phyloP scores from a whole-genome alignment of 2,329 filamentous ascomycete species.

The Ophiosphaerella korrae region DNA sequence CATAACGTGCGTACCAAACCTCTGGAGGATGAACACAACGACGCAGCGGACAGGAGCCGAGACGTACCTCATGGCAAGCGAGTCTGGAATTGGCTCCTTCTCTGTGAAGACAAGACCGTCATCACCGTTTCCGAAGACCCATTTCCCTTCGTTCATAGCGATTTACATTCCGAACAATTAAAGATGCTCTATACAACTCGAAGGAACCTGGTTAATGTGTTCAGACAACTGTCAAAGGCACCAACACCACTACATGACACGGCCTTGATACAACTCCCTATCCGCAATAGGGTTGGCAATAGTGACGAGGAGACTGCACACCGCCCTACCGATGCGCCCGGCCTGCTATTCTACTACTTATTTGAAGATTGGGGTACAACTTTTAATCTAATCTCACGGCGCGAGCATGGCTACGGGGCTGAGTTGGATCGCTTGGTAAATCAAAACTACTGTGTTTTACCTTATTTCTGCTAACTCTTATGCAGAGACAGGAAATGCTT shows the following conservation, averaged over 20 bases:
- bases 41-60: slow-evolving; percentile 37
- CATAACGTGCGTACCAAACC: slow-evolving; percentile 49
- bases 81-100: slow-evolving; percentile 73
- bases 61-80: slow-evolving; percentile 57
- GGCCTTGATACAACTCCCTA: slow-evolving; percentile 51
- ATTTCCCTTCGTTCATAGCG: slow-evolving; percentile 47
- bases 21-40: slow-evolving; percentile 21
- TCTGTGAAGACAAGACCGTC: slow-evolving; percentile 73
- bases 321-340: slow-evolving; percentile 59
- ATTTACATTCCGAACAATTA: slow-evolving; percentile 49
- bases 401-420: slow-evolving; percentile 53
- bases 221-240: slow-evolving; percentile 64
- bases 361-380: slow-evolving; percentile 70
- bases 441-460: background rate
- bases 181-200: slow-evolving; percentile 58
- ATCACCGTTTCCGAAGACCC: slow-evolving; percentile 71
- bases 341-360: slow-evolving; percentile 68
- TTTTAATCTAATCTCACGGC: slow-evolving; percentile 59
- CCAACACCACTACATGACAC: slow-evolving; percentile 49
- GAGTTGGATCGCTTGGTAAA: slow-evolving; percentile 58
- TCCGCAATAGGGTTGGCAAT: slow-evolving; percentile 52
- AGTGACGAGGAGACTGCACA: slow-evolving; percentile 54
- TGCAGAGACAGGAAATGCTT: slow-evolving; percentile 60
- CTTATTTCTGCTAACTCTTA: slow-evolving; percentile 1
- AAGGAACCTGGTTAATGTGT: slow-evolving; percentile 65